phyloP scores from a whole-genome alignment of 306 rosid species.

The Rosa chinensis region DNA sequence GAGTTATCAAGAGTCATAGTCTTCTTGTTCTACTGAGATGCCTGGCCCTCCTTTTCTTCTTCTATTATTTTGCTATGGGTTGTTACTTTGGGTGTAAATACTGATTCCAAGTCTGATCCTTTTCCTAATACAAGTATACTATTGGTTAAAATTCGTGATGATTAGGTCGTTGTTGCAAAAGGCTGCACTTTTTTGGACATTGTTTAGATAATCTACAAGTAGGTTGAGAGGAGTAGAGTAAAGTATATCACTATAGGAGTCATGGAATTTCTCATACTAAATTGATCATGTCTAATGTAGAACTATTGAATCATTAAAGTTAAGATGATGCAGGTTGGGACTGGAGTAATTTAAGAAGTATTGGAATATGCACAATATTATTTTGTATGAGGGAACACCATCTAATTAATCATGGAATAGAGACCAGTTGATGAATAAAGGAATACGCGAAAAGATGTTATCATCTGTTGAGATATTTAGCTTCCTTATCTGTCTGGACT shows the following conservation, averaged over 20 bases:
- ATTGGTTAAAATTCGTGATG: background rate
- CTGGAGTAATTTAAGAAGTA: too few relatives aligned
- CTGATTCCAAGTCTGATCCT: too few relatives aligned
- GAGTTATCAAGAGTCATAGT: background rate
- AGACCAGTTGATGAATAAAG: background rate
- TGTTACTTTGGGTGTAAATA: background rate
- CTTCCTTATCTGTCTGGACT: constrained; percentile 2
- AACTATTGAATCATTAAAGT: background rate
- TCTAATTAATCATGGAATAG: background rate
- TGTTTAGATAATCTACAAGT: background rate
- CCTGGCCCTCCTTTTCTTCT: background rate
- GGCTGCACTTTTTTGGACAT: background rate
- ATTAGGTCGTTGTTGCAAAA: background rate
- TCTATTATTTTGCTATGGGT: background rate
- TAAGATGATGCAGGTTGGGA: background rate
- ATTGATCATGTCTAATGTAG: background rate
- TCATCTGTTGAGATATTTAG: background rate
- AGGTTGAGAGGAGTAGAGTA: background rate
- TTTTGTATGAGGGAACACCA: background rate
- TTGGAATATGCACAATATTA: background rate
- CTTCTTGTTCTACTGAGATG: background rate
- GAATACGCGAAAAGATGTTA: background rate
- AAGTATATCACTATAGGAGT: background rate
- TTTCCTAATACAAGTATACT: too few relatives aligned
- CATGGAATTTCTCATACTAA: background rate